Conservation (phyloP, 2,329 filamentous ascomycete genomes). For the Davidsoniella virescens region DNA sequence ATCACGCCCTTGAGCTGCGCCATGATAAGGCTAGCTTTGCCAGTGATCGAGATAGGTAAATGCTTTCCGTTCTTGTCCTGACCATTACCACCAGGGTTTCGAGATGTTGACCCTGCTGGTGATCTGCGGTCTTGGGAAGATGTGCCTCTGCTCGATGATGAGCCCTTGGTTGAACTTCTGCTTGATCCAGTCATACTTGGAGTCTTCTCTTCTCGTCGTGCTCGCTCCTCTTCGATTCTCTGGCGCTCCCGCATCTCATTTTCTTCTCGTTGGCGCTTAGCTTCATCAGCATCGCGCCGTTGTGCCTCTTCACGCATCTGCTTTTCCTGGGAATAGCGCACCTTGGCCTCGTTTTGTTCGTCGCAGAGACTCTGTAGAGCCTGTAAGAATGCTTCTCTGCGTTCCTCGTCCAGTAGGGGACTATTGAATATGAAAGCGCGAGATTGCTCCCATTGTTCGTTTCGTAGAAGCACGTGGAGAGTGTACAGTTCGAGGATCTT, state of each 20-base stretch:
- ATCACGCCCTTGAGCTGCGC: constrained; percentile 35
- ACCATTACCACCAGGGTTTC: background rate
- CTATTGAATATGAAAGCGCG: constrained; percentile 77
- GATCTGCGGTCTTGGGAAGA: background rate
- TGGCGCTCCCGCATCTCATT: constrained; percentile 40
- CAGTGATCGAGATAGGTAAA: constrained; percentile 17
- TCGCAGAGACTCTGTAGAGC: constrained; percentile 72
- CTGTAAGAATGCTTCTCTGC: constrained; percentile 73
- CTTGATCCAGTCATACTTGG: constrained; percentile 23
- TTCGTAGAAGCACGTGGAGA: constrained; percentile 81
- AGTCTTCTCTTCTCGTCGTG: constrained; percentile 32
- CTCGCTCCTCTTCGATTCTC: constrained; percentile 37
- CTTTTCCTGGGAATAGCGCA: constrained; percentile 43
- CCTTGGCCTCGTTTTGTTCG: constrained; percentile 60
- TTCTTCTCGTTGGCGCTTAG: constrained; percentile 36
- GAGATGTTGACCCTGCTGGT: background rate
- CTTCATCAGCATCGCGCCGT: constrained; percentile 40
- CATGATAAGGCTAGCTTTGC: constrained; percentile 35
- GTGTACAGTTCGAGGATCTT: constrained; percentile 94
- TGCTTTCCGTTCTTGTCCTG: constrained; percentile 13
- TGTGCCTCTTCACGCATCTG: constrained; percentile 40
- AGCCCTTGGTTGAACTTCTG: constrained; percentile 15
- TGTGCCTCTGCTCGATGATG: constrained; percentile 1
- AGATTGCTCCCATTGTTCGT: constrained; percentile 92
- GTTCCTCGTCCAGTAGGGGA: constrained; percentile 80